Percentiles rank a stretch among this genome's conserved stretches.
Evolutionary conservation across 2,329 filamentous ascomycete species (phyloP).

Genomic region (Talaromyces sp.): DNA sequence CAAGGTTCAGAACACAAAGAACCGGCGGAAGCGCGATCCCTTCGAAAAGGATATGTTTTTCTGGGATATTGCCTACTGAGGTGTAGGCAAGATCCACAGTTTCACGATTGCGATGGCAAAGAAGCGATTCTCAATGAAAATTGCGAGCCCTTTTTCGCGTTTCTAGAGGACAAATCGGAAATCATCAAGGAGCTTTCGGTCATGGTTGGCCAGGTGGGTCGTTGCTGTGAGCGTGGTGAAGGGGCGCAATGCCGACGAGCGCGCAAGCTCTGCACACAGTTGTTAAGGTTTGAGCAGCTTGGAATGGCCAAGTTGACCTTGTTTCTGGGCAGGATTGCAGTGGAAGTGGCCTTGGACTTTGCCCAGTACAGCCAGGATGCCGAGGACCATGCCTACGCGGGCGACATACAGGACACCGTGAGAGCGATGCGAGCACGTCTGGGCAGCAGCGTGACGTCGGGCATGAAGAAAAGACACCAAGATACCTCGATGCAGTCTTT

Average conservation of each 20-base stretch:
- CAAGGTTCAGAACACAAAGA: slow-evolving; percentile 1
- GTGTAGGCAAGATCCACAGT: slow-evolving; percentile 18
- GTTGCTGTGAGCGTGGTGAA: slow-evolving; percentile 24
- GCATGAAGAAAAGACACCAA: slow-evolving; percentile 10
- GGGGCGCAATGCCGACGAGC: slow-evolving; percentile 19
- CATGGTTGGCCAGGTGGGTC: slow-evolving; percentile 28
- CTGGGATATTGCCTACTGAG: slow-evolving; percentile 24
- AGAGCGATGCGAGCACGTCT: slow-evolving; percentile 11
- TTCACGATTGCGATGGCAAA: slow-evolving; percentile 1
- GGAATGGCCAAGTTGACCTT: slow-evolving; percentile 18
- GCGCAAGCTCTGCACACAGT: slow-evolving; percentile 20
- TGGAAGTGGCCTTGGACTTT: slow-evolving; percentile 35
- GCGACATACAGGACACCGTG: slow-evolving; percentile 30
- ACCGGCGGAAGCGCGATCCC: slow-evolving; percentile 17
- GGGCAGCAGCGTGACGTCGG: slow-evolving; percentile 1
- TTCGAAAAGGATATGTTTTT: slow-evolving; percentile 29
- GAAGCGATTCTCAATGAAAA: slow-evolving; percentile 14
- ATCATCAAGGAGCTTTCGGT: slow-evolving; percentile 28
- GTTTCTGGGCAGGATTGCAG: slow-evolving; percentile 29
- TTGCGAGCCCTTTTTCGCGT: slow-evolving; percentile 25
- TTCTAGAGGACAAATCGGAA: slow-evolving; percentile 23
- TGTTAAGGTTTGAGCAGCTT: slow-evolving; percentile 19
- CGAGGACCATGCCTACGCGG: slow-evolving; percentile 34
- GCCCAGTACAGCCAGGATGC: slow-evolving; percentile 32
- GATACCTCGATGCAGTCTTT: slow-evolving; percentile 24